A percentile compares a stretch with the other conserved stretches of the same genome.
Evolutionary conservation across 2,329 filamentous ascomycete species (phyloP).

Genomic region (Neonectria hederae): DNA sequence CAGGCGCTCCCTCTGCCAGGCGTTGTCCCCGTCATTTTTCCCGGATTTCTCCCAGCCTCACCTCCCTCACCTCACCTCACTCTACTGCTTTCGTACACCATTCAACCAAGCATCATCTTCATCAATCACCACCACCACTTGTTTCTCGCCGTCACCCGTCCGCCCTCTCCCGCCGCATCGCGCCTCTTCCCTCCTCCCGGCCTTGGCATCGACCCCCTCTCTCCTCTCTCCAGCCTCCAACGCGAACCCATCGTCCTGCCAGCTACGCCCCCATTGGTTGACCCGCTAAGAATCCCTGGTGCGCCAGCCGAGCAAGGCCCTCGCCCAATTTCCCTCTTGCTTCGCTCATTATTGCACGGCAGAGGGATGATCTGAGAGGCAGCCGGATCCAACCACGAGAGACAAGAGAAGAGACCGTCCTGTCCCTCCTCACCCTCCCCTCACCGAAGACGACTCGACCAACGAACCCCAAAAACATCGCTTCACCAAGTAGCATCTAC

Average conservation of each 20-base stretch:
- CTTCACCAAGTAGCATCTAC: conserved; percentile 39
- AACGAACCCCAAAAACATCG: conserved; percentile 35
- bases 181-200: conserved; percentile 11
- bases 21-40: conserved; percentile 33
- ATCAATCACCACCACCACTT: conserved; percentile 24
- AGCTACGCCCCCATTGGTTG: conserved; percentile 37
- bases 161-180: conserved; percentile 11
- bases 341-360: conserved; percentile 33
- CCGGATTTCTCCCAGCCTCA: conserved; percentile 41
- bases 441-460: conserved; percentile 25
- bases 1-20: conserved; percentile 16
- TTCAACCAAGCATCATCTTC: conserved; percentile 35
- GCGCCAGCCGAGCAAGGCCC: conserved; percentile 39
- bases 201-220: conserved; percentile 18
- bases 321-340: conserved; percentile 42
- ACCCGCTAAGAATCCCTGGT: conserved; percentile 42
- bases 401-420: conserved; percentile 17
- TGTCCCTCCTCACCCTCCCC: conserved; percentile 12
- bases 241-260: conserved; percentile 32
- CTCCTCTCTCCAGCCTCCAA: conserved; percentile 20
- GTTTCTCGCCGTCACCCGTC: conserved; percentile 4
- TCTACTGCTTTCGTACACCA: conserved; percentile 20
- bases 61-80: conserved; percentile 33
- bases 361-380: conserved; percentile 32
- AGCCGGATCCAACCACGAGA: conserved; percentile 7